phyloP scores from a whole-genome alignment of 2,329 filamentous ascomycete species.

The Spiromastix sp. region DNA sequence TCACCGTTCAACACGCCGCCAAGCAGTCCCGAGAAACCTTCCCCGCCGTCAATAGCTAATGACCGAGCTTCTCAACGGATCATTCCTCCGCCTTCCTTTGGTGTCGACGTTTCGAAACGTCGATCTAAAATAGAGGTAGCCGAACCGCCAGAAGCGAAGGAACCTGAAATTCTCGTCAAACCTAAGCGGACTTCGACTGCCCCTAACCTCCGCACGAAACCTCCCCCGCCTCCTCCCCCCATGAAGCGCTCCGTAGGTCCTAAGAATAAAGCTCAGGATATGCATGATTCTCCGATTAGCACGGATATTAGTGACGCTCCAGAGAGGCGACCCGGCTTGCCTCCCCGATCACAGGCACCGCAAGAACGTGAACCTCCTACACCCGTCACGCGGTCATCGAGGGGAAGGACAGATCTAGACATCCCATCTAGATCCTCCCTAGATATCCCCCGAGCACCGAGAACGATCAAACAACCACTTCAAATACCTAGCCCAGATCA shows the following conservation, averaged over 20 bases:
- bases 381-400: slow-evolving; percentile 1
- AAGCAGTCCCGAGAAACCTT: slow-evolving; percentile 53
- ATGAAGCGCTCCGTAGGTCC: slow-evolving; percentile 13
- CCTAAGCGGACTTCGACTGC: slow-evolving; percentile 23
- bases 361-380: slow-evolving; percentile 11
- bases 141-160: too few species aligned
- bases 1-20: slow-evolving; percentile 87
- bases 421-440: slow-evolving; percentile 7
- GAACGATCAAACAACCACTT: slow-evolving; percentile 8
- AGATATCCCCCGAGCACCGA: slow-evolving; percentile 7
- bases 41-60: slow-evolving; percentile 1
- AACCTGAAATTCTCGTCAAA: too few species aligned
- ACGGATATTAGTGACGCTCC: slow-evolving; percentile 20
- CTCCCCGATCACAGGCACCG: slow-evolving; percentile 24
- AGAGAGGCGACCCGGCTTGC: slow-evolving; percentile 40
- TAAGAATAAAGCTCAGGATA: slow-evolving; percentile 14
- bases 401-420: neutral
- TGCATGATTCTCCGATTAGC: slow-evolving; percentile 29
- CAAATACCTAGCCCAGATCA: slow-evolving; percentile 14
- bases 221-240: slow-evolving; percentile 15
- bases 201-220: slow-evolving; percentile 16
- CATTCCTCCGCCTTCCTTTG: slow-evolving; percentile 3
- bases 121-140: slow-evolving; percentile 1
- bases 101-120: slow-evolving; percentile 3
- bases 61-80: slow-evolving; percentile 1